phyloP scores from a whole-genome alignment of 805 yeast genomes.

The Kodamaea nitidulidarum region DNA sequence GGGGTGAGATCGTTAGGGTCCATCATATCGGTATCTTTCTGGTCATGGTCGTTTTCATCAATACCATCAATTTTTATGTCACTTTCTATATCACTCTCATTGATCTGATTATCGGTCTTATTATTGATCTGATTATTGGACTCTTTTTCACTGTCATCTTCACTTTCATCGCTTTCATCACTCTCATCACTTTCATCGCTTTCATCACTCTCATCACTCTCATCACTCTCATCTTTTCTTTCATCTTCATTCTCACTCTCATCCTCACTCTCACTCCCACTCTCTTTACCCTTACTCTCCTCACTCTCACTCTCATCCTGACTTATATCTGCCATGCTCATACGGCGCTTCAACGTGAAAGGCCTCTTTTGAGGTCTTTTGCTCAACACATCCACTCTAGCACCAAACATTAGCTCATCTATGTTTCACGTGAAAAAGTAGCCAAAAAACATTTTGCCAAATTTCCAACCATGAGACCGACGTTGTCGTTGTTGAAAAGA shows the following conservation, averaged over 20 bases:
- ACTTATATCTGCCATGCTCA: constrained; percentile 9
- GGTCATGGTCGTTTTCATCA: too few relatives aligned
- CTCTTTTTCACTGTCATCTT: constrained; percentile 4
- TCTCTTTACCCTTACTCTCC: constrained; percentile 15
- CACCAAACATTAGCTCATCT: constrained; percentile 51
- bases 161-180: constrained; percentile 14
- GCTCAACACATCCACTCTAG: constrained; percentile 37
- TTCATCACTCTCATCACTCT: constrained; percentile 3
- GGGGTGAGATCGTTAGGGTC: too few relatives aligned
- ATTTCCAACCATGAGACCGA: constrained; percentile 36
- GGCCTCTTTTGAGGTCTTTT: constrained; percentile 8
- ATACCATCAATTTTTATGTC: too few relatives aligned
- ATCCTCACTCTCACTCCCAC: constrained; percentile 1
- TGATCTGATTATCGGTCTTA: neutral
- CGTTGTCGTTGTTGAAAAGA: constrained; percentile 25
- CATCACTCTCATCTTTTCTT: constrained; percentile 4
- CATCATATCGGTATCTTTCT: too few relatives aligned
- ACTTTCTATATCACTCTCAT: neutral
- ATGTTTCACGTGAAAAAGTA: constrained; percentile 4
- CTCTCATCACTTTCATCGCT: constrained; percentile 4
- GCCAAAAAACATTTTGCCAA: too few relatives aligned
- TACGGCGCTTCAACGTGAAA: constrained; percentile 17
- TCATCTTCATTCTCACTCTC: constrained; percentile 1
- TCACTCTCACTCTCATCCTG: constrained; percentile 14
- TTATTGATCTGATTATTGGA: too few relatives aligned